Percentiles rank a stretch among this genome's conserved stretches.
phyloP scores from a whole-genome alignment of 1,284 basidiomycete species.

The Ustilago shanxiensis region DNA sequence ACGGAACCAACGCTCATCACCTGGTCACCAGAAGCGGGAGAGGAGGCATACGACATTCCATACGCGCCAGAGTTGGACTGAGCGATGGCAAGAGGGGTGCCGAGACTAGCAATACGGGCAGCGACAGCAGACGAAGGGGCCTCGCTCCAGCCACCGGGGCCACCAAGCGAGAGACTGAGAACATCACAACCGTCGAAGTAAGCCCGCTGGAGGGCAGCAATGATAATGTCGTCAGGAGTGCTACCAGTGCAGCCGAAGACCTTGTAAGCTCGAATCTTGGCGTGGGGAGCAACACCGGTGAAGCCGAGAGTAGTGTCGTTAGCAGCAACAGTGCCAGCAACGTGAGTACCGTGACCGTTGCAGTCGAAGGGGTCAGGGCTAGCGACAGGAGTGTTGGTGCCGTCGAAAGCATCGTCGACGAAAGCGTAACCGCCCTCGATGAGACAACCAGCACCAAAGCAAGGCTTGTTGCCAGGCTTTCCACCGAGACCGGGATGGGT shows the following conservation, averaged over 20 bases:
- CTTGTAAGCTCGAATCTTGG: slow-evolving; percentile 69
- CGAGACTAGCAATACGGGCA: slow-evolving; percentile 41
- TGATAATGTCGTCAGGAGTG: slow-evolving; percentile 70
- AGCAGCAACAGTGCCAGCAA: slow-evolving; percentile 78
- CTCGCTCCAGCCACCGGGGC: slow-evolving; percentile 60
- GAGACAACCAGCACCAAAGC: slow-evolving; percentile 56
- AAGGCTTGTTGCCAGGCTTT: slow-evolving; percentile 52
- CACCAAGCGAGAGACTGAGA: slow-evolving; percentile 77
- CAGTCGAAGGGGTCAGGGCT: slow-evolving; percentile 71
- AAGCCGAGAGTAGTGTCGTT: slow-evolving; percentile 70
- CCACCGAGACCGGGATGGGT: slow-evolving; percentile 77
- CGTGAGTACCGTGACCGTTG: slow-evolving; percentile 74
- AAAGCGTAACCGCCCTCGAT: slow-evolving; percentile 55
- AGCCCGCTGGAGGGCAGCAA: slow-evolving; percentile 67
- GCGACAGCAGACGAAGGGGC: slow-evolving; percentile 46
- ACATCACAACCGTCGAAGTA: slow-evolving; percentile 72
- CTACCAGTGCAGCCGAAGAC: slow-evolving; percentile 71
- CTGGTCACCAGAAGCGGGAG: slow-evolving; percentile 69
- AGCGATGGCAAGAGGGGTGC: slow-evolving; percentile 60
- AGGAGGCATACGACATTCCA: slow-evolving; percentile 71
- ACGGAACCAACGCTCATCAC: slow-evolving; percentile 67
- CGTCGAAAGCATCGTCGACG: slow-evolving; percentile 70
- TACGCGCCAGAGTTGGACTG: slow-evolving; percentile 70
- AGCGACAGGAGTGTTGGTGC: slow-evolving; percentile 66
- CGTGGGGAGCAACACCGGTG: slow-evolving; percentile 57